Conservation (phyloP, 2,329 filamentous ascomycete genomes). For the Davidsoniella eucalypti region DNA sequence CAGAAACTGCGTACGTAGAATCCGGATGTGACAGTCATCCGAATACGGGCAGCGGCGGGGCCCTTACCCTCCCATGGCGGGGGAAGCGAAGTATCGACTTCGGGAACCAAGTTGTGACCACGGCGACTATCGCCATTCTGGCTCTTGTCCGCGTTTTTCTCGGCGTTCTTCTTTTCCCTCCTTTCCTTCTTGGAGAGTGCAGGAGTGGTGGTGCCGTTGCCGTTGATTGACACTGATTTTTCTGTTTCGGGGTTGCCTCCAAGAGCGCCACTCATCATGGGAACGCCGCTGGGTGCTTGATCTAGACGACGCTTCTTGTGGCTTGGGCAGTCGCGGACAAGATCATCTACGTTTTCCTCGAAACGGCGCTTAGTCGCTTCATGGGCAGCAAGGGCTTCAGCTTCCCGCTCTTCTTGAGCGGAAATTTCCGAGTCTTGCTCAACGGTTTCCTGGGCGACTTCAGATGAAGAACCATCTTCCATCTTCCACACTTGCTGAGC, state of each 20-base stretch:
- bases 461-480: slow-evolving; percentile 29
- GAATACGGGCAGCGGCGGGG: slow-evolving; percentile 63
- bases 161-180: slow-evolving; percentile 1
- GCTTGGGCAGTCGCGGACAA: slow-evolving; percentile 33
- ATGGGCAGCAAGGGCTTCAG: slow-evolving; percentile 36
- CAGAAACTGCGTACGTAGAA: slow-evolving; percentile 94
- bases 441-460: slow-evolving; percentile 16
- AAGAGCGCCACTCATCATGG: slow-evolving; percentile 12
- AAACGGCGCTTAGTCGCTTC: slow-evolving; percentile 42
- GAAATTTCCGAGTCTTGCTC: slow-evolving; percentile 29
- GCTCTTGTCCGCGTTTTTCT: neutral
- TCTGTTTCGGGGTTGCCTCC: slow-evolving; percentile 6
- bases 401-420: slow-evolving; percentile 39
- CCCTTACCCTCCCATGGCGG: slow-evolving; percentile 43
- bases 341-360: slow-evolving; percentile 38
- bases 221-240: too few species aligned
- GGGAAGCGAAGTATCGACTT: slow-evolving; percentile 30
- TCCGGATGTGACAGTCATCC: slow-evolving; percentile 84
- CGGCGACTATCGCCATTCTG: slow-evolving; percentile 18
- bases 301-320: slow-evolving; percentile 6
- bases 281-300: slow-evolving; percentile 17
- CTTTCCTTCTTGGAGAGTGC: neutral
- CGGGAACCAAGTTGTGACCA: slow-evolving; percentile 38
- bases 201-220: neutral
- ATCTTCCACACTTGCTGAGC: slow-evolving; percentile 55